Evolutionary conservation across 2,329 filamentous ascomycete species (phyloP).

Genomic region (Penicillium sclerotiorum): DNA sequence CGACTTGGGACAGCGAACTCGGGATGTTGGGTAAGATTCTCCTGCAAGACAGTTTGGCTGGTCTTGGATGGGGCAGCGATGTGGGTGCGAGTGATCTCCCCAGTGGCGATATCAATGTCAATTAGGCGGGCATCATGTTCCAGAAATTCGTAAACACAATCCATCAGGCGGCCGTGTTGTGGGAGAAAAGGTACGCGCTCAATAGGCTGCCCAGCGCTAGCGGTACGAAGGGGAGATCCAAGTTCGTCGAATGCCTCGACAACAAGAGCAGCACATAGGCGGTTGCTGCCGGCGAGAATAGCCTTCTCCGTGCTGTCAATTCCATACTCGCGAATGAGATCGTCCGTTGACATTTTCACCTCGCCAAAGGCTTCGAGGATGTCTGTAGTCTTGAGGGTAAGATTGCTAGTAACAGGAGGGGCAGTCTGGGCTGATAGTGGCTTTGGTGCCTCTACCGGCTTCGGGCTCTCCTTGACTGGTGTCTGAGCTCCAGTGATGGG

Average conservation of each 20-base stretch:
- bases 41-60: background rate
- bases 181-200: background rate
- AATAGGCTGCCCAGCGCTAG: background rate
- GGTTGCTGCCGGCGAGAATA: background rate
- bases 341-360: background rate
- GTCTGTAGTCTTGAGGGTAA: background rate
- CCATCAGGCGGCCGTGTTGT: slow-evolving; percentile 27
- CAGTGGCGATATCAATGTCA: slow-evolving; percentile 21
- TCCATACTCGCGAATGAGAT: background rate
- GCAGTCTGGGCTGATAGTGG: too few relatives aligned
- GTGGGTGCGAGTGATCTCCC: background rate
- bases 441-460: too few relatives aligned
- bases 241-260: slow-evolving; percentile 42
- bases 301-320: background rate
- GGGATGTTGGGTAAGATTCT: background rate
- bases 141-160: slow-evolving; percentile 39
- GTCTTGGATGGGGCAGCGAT: background rate
- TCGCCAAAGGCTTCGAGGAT: background rate
- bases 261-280: slow-evolving; percentile 21
- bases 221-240: slow-evolving; percentile 27
- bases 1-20: background rate
- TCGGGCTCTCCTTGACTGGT: too few relatives aligned
- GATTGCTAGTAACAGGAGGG: background rate
- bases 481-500: too few relatives aligned
- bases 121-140: slow-evolving; percentile 35